A percentile compares a stretch with the other conserved stretches of the same genome.
These are phyloP conservation scores for Fraxinus anomala DNA, from an alignment of 257 asterid species.

Conservation along the genomic window DNA sequence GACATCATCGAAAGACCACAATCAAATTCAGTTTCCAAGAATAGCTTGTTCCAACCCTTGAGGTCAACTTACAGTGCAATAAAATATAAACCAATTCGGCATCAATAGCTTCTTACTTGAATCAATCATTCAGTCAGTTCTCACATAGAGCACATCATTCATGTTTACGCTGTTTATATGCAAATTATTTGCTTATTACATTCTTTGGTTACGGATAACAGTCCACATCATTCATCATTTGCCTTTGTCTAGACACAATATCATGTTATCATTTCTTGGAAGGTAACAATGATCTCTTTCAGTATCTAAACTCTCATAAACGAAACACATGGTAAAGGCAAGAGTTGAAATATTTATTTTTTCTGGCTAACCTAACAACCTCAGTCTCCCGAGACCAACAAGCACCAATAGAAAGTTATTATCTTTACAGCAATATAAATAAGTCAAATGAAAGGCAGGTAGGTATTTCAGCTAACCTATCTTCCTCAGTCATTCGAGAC, in stretches of 20 bases:
- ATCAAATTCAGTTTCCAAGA: not conserved
- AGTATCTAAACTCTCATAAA: not conserved
- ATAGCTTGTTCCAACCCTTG: not conserved
- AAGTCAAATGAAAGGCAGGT: not conserved
- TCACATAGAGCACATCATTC: not conserved
- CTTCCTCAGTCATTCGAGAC: not conserved
- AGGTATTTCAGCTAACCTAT: not conserved
- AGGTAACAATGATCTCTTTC: not conserved
- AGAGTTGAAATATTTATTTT: not conserved
- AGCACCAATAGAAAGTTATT: too few relatives aligned
- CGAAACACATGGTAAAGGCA: not conserved
- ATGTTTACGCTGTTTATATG: too few relatives aligned
- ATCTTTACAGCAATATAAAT: too few relatives aligned
- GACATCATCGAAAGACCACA: not conserved
- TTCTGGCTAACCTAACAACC: not conserved
- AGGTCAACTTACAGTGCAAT: not conserved
- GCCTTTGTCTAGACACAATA: not conserved
- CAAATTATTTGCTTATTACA: too few relatives aligned
- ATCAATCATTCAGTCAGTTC: not conserved
- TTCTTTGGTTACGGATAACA: too few relatives aligned
- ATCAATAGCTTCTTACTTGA: not conserved
- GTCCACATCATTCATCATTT: too few relatives aligned
- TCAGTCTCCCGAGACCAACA: not conserved
- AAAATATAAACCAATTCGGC: not conserved
- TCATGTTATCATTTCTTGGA: not conserved